Base-by-base conservation (phyloP, 495 filamentous ascomycete genomes). In the Choiromyces venosus region DNA sequence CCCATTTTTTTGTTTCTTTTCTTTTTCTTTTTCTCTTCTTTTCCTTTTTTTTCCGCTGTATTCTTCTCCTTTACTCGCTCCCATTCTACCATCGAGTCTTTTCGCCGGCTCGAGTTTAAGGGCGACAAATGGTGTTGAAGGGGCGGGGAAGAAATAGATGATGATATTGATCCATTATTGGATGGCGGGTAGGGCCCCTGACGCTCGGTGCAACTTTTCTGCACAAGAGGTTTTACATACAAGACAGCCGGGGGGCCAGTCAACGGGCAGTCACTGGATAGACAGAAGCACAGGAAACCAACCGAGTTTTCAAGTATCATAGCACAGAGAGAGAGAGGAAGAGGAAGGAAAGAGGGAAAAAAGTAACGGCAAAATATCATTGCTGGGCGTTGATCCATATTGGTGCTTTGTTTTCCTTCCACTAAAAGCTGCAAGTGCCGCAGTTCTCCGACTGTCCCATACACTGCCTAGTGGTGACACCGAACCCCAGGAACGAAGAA, bases 401-500 rank as follows among this genome's bases (percentile, higher is more conserved):
- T 33, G 52, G 25, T 61, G 52, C 52, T 61, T 29, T n/a, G n/a
- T 56, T 56, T 56, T 29, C 46, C 46, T 29, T 56, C 46, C n/a
- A 56, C 46, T 56, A 3, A 16, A 61, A 14, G 52, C 6, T 33
- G 25, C 25, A 33, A 29, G 52, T 61, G 25, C 52, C 52, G 52
- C 52, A 61, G 25, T 61, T 33, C 52, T 18, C 52, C 52, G 25
- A 29, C 25, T 29, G 25, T 61, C 25, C 52, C 52, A 33, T 61
- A 61, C 52, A 18, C 52, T 33, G 25, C 52, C 25, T 29, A 33
- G 52, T 4, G 25, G 52, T 61, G 12, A 61, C 52, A 61, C 52
- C 25, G 52, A 61, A 33, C 52, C 52, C 52, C 52, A 61, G 52
- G 52, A 61, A 61, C 52, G 52, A 61, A 33, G 52, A 61, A 61